Conservation (phyloP, 139 green algal species). For the Haematococcus lacustris region DNA sequence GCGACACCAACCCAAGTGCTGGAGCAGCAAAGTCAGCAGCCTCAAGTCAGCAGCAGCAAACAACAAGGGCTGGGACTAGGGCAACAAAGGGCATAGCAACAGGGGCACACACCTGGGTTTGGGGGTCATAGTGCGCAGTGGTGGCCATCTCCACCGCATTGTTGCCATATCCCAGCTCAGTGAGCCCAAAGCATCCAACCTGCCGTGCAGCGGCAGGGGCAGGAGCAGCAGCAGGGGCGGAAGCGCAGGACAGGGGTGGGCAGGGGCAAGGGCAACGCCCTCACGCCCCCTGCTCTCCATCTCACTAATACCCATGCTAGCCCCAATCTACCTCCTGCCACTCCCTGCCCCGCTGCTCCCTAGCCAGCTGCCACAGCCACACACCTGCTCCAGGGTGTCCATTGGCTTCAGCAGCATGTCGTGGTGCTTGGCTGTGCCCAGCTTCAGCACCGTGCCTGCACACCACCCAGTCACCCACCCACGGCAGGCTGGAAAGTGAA, state of each 20-base stretch:
- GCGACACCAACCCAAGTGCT: too few relatives aligned
- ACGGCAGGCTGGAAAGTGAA: neutral
- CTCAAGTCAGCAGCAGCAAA: too few relatives aligned
- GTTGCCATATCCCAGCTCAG: constrained; percentile 88
- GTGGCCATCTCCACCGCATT: constrained; percentile 93
- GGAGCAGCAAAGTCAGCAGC: too few relatives aligned
- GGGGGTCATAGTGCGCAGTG: constrained; percentile 62
- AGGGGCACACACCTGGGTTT: constrained; percentile 19
- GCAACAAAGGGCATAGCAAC: too few relatives aligned
- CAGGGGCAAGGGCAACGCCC: neutral
- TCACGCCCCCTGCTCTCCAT: too few relatives aligned
- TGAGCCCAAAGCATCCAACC: constrained; percentile 84
- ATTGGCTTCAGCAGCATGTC: constrained; percentile 62
- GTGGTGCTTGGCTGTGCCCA: constrained; percentile 72
- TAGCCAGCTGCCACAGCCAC: neutral
- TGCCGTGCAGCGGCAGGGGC: too few relatives aligned
- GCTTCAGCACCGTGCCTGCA: constrained; percentile 80
- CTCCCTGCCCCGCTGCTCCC: neutral
- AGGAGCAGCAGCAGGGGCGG: too few relatives aligned
- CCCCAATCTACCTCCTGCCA: neutral
- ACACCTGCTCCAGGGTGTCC: constrained; percentile 54
- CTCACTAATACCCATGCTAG: too few relatives aligned
- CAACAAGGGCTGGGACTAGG: too few relatives aligned
- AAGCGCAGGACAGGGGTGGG: neutral
- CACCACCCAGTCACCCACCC: neutral